Base-by-base conservation (phyloP, 495 filamentous ascomycete species). In the Aspergillus kassunensis region DNA sequence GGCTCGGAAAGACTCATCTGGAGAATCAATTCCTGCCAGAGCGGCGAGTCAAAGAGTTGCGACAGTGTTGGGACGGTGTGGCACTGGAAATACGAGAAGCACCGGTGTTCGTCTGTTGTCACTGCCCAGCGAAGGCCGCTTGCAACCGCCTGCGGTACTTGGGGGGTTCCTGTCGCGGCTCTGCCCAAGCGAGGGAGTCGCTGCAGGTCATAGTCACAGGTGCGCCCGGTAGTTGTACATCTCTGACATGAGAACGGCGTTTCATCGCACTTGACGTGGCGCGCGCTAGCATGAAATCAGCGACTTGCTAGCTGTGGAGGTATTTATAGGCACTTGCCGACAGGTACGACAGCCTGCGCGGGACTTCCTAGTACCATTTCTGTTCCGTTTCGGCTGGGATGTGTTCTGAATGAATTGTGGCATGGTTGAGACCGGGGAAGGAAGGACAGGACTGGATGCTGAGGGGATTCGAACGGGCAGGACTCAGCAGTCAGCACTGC, bases 91-190 rank as follows among this genome's bases (percentile, higher is more conserved):
- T 57, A 57, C 3, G 57, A 54, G 37, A 60, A 56, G 39, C 59
- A 65, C 29, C 62, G 62, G 11, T 46, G 44, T 55, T 65, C 62
- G 27, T 65, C 62, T 2, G 44, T 47, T 19, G 59, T 65, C 6
- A 56, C 55, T 11, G 50, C 46, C 62, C 62, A 61, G 12, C 41
- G 41, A 27, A 44, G 24, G 8, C 41, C 41, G 24, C 31, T 25
- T 30, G 5, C 11, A 4, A 44, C 31, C 7, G 16, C 25, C n/a
- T 6, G 34, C 1, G 34, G 34, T 1, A 34, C n/a, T n/a, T n/a
- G n/a, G n/a, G n/a, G n/a, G n/a, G n/a, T n/a, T n/a, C n/a, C n/a
- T n/a, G 24, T 27, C 9, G 24, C 9, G 24, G 9, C 24, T 27
- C 9, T 27, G 24, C 4, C 21, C 3, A 25, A 30, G 41, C 41